phyloP scores from a whole-genome alignment of 306 rosid genomes.

The Casuarina glauca region DNA sequence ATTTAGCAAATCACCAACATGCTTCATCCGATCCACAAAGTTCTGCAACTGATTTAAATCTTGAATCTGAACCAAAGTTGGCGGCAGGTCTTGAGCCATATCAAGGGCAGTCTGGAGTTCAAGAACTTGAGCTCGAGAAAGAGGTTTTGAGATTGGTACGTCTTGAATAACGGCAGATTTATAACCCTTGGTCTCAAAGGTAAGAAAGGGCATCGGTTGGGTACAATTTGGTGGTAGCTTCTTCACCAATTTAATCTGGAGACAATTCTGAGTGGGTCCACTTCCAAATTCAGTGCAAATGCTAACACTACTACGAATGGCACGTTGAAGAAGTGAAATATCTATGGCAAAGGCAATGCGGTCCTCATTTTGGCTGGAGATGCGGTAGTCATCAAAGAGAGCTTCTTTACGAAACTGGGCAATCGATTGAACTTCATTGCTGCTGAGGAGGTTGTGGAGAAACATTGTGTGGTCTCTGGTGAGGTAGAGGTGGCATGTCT shows the following conservation, averaged over 20 bases:
- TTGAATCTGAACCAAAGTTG: constrained; percentile 86
- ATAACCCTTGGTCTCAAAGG: constrained; percentile 75
- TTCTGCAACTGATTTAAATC: constrained; percentile 80
- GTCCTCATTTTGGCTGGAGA: constrained; percentile 82
- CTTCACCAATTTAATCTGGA: constrained; percentile 84
- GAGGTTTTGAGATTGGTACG: constrained; percentile 81
- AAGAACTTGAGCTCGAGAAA: constrained; percentile 64
- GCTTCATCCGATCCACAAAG: constrained; percentile 91
- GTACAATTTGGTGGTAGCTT: constrained; percentile 67
- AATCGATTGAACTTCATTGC: constrained; percentile 77
- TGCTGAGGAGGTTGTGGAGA: constrained; percentile 92
- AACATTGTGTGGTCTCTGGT: constrained; percentile 73
- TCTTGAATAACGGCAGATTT: constrained; percentile 91
- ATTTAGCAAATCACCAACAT: constrained; percentile 71
- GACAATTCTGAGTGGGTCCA: constrained; percentile 50
- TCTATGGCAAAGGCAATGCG: constrained; percentile 85
- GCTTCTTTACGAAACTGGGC: constrained; percentile 81
- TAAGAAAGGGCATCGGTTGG: constrained; percentile 72
- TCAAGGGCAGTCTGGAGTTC: constrained; percentile 84
- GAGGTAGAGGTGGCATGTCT: constrained; percentile 68
- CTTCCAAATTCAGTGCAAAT: constrained; percentile 62
- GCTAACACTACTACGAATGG: constrained; percentile 83
- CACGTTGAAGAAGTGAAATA: constrained; percentile 79
- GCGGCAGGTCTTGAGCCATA: constrained; percentile 87
- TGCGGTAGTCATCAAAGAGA: constrained; percentile 75